These are phyloP conservation scores for Trypanosoma brucei DNA, from an alignment of 208 protist species.

Conservation along the genomic window DNA sequence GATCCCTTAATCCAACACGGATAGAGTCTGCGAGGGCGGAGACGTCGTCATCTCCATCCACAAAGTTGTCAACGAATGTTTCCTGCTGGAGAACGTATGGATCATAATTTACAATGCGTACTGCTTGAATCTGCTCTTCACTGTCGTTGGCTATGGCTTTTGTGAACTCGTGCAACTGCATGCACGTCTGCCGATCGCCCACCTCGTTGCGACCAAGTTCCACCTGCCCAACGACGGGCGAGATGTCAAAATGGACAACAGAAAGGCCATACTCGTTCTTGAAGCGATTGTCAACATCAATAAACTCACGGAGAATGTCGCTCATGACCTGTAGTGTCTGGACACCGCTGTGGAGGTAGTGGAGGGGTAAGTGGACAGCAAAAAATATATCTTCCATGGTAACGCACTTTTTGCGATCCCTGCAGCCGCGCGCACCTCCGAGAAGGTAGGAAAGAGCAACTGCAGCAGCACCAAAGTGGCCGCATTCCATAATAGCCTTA, in stretches of 20 bases:
- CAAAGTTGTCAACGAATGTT: constrained; percentile 73
- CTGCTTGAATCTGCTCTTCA: constrained; percentile 61
- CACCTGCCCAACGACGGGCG: constrained; percentile 80
- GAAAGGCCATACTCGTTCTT: constrained; percentile 81
- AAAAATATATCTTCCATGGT: constrained; percentile 91
- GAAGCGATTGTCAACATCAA: constrained; percentile 87
- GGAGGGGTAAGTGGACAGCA: constrained; percentile 79
- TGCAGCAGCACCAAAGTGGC: constrained; percentile 72
- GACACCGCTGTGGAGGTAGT: constrained; percentile 72
- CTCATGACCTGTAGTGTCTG: constrained; percentile 66
- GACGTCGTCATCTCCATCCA: constrained; percentile 65
- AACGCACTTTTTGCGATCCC: constrained; percentile 70
- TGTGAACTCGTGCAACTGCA: constrained; percentile 80
- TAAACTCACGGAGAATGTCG: constrained; percentile 83
- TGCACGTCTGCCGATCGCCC: constrained; percentile 75
- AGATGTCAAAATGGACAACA: constrained; percentile 75
- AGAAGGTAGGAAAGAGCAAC: constrained; percentile 78
- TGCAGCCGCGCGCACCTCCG: constrained; percentile 57
- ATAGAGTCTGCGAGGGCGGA: constrained; percentile 58
- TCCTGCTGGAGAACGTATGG: constrained; percentile 87
- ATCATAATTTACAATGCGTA: constrained; percentile 88
- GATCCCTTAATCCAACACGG: constrained; percentile 31
- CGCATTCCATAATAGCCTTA: constrained; percentile 48
- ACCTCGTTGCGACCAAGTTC: constrained; percentile 82
- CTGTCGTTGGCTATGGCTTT: constrained; percentile 73